phyloP scores from a whole-genome alignment of 352 stramenopile genomes.

The Elongisporangium anandrum region DNA sequence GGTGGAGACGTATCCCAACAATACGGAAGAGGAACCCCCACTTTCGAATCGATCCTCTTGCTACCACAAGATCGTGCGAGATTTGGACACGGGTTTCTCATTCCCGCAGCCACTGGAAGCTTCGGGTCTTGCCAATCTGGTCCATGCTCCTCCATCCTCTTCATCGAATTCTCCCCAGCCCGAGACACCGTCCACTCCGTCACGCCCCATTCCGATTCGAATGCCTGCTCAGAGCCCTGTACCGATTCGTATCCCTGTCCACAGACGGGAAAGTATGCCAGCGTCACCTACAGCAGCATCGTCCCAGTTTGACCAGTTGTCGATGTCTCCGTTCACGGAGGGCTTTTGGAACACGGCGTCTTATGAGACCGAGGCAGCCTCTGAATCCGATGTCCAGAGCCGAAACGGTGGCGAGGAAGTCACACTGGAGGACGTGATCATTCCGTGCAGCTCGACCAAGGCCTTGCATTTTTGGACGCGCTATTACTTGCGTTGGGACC shows the following conservation, averaged over 20 bases:
- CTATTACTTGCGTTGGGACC: slow-evolving; percentile 82
- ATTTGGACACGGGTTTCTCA: slow-evolving; percentile 50
- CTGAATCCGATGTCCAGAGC: slow-evolving; percentile 33
- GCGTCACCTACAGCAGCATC: not conserved
- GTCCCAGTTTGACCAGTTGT: not conserved
- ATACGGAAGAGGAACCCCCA: not conserved
- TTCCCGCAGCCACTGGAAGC: slow-evolving; percentile 39
- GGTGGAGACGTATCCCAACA: not conserved
- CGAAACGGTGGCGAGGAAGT: slow-evolving; percentile 19
- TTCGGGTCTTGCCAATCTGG: slow-evolving; percentile 20
- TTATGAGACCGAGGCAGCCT: slow-evolving; percentile 20
- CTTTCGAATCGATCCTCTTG: slow-evolving; percentile 12
- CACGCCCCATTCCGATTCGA: not conserved
- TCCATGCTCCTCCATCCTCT: not conserved
- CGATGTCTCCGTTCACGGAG: slow-evolving; percentile 5
- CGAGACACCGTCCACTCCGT: slow-evolving; percentile 10
- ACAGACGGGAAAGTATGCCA: not conserved
- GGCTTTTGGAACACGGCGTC: slow-evolving; percentile 20
- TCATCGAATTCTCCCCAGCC: slow-evolving; percentile 5
- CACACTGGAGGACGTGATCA: slow-evolving; percentile 54
- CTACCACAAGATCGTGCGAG: slow-evolving; percentile 48
- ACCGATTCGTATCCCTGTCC: not conserved
- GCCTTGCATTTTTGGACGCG: slow-evolving; percentile 69
- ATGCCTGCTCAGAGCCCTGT: not conserved
- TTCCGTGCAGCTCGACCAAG: slow-evolving; percentile 64